Evolutionary conservation across 345 rosid species (phyloP).

Genomic region (Limnanthes douglasii): DNA sequence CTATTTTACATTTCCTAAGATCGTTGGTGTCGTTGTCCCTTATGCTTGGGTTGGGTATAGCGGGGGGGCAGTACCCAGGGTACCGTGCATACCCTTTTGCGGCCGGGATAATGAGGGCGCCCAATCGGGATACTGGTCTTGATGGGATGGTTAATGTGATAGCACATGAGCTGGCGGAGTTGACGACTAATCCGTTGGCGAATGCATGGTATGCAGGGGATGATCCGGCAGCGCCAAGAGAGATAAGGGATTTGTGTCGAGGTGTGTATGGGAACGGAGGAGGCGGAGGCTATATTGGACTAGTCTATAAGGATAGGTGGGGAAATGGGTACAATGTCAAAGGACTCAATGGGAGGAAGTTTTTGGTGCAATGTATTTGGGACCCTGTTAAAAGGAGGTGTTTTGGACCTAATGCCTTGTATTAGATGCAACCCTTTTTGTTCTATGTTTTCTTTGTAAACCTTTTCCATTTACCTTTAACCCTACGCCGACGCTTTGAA

Average conservation of each 20-base stretch:
- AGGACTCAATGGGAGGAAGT: conserved; percentile 41
- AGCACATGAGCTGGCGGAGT: conserved; percentile 54
- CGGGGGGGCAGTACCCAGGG: conserved; percentile 41
- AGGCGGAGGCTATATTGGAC: conserved; percentile 44
- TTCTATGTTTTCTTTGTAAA: too few species aligned
- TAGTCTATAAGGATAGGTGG: conserved; percentile 26
- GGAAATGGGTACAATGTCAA: conserved; percentile 40
- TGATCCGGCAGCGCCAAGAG: conserved; percentile 38
- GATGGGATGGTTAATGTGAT: conserved; percentile 59
- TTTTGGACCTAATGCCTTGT: conserved; percentile 47
- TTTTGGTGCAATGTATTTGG: conserved; percentile 53
- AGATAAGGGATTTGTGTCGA: conserved; percentile 50
- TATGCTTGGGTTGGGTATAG: conserved; percentile 56
- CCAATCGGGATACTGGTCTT: conserved; percentile 39
- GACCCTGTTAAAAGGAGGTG: conserved; percentile 36
- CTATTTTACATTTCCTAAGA: conserved; percentile 43
- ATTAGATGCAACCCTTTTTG: too few species aligned
- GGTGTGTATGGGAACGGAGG: conserved; percentile 47
- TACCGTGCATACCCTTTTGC: conserved; percentile 53
- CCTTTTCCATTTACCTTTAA: too few species aligned
- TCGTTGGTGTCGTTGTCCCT: conserved; percentile 36
- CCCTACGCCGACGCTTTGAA: too few species aligned
- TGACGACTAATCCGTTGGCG: conserved; percentile 37
- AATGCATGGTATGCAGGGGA: conserved; percentile 59
- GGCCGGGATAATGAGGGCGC: conserved; percentile 30